These are phyloP conservation scores for Inonotus obliquus DNA, from an alignment of 1,284 basidiomycete species.

Conservation along the genomic window DNA sequence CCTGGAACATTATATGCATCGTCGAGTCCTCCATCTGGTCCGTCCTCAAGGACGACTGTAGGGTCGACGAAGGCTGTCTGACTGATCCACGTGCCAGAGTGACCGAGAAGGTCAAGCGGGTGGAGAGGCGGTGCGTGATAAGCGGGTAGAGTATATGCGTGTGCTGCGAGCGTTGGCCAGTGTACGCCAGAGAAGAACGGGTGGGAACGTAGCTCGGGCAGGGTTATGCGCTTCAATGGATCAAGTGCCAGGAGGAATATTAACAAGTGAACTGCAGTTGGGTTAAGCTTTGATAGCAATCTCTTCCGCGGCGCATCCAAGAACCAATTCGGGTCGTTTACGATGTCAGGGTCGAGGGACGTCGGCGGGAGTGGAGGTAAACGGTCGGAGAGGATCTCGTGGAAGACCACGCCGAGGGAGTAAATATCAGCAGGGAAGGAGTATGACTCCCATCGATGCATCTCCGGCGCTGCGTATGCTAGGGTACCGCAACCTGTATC, in stretches of 20 bases:
- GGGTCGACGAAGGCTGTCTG: background rate
- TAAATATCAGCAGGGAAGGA: slow-evolving; percentile 55
- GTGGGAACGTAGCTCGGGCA: background rate
- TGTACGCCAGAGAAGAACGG: slow-evolving; percentile 1
- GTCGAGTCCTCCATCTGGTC: background rate
- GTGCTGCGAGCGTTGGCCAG: slow-evolving; percentile 3
- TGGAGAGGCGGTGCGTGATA: background rate
- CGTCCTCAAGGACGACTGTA: background rate
- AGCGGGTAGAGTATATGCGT: background rate
- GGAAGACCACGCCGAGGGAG: slow-evolving; percentile 60
- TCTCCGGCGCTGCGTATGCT: slow-evolving; percentile 64
- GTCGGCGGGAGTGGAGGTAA: slow-evolving; percentile 16
- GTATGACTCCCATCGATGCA: slow-evolving; percentile 38
- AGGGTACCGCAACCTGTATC: slow-evolving; percentile 22
- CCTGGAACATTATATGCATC: background rate
- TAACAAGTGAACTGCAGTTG: background rate
- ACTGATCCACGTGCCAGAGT: background rate
- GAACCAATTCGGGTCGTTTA: background rate
- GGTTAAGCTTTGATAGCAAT: background rate
- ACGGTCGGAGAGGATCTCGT: slow-evolving; percentile 50
- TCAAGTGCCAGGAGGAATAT: background rate
- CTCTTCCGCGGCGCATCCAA: background rate
- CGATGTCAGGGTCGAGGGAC: background rate
- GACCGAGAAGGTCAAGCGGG: background rate
- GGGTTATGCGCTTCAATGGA: slow-evolving; percentile 5